These are phyloP conservation scores for Metschnikowia amazonensis DNA, from an alignment of 805 yeast genomes.

Conservation along the genomic window DNA sequence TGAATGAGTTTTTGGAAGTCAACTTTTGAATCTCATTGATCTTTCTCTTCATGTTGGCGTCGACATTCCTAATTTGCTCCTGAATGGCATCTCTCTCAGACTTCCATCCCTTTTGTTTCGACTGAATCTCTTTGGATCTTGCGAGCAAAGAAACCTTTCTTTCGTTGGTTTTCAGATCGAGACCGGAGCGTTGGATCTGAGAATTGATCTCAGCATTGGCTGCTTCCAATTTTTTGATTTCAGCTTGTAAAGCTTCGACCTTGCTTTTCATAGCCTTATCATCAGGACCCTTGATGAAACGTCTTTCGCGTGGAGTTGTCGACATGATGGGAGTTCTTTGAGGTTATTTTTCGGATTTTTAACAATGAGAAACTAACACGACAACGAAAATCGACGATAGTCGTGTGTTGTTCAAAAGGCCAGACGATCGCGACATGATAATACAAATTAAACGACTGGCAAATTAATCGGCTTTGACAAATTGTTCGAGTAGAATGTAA, in stretches of 20 bases:
- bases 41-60: slow-evolving; percentile 68
- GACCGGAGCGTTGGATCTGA: slow-evolving; percentile 45
- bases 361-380: slow-evolving; percentile 6
- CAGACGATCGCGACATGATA: neutral
- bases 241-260: slow-evolving; percentile 51
- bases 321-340: slow-evolving; percentile 10
- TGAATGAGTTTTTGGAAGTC: slow-evolving; percentile 67
- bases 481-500: neutral
- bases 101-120: slow-evolving; percentile 48
- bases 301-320: slow-evolving; percentile 33
- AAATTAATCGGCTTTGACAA: neutral
- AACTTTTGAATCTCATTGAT: slow-evolving; percentile 68
- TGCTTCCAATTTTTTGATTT: slow-evolving; percentile 60
- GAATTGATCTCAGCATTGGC: slow-evolving; percentile 49
- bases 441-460: neutral
- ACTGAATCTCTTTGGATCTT: slow-evolving; percentile 39
- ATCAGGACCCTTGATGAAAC: slow-evolving; percentile 73
- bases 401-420: slow-evolving; percentile 4
- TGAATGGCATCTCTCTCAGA: slow-evolving; percentile 48
- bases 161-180: slow-evolving; percentile 29
- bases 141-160: slow-evolving; percentile 33
- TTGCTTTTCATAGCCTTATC: slow-evolving; percentile 57
- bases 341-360: neutral
- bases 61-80: slow-evolving; percentile 70
- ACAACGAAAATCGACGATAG: slow-evolving; percentile 9